Evolutionary conservation across 2,329 filamentous ascomycete species (phyloP).

Genomic region (Dothistroma pini): DNA sequence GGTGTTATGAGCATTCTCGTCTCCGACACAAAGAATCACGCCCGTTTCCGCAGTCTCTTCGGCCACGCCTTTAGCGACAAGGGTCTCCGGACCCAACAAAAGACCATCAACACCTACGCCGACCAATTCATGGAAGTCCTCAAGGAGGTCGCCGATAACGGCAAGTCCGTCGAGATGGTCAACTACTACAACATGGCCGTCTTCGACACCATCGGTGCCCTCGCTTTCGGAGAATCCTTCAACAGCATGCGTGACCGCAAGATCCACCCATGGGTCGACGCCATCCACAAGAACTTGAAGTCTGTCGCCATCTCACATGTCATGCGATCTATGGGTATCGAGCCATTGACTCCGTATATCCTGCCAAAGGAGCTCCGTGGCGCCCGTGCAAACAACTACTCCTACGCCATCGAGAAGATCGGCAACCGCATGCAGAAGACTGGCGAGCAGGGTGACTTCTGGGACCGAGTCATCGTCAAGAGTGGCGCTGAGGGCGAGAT

Average conservation of each 20-base stretch:
- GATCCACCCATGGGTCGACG: background rate
- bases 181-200: slow-evolving; percentile 5
- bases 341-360: background rate
- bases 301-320: background rate
- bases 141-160: slow-evolving; percentile 9
- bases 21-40: background rate
- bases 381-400: background rate
- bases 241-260: slow-evolving; percentile 1
- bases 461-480: background rate
- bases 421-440: background rate
- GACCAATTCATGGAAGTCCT: slow-evolving; percentile 35
- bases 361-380: background rate
- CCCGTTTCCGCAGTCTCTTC: background rate
- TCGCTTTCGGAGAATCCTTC: slow-evolving; percentile 5
- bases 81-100: slow-evolving; percentile 38
- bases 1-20: background rate
- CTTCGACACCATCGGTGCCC: slow-evolving; percentile 1
- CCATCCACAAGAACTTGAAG: slow-evolving; percentile 1
- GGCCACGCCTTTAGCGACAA: slow-evolving; percentile 35
- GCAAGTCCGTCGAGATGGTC: slow-evolving; percentile 15
- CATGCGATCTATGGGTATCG: slow-evolving; percentile 1
- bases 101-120: slow-evolving; percentile 35
- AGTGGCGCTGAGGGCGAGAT: background rate
- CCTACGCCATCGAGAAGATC: background rate
- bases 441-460: background rate